Evolutionary conservation across 495 filamentous ascomycete species (phyloP), one percentile per base, ranked within the genome.

Genomic region (Hypoxylon trugodes): DNA sequence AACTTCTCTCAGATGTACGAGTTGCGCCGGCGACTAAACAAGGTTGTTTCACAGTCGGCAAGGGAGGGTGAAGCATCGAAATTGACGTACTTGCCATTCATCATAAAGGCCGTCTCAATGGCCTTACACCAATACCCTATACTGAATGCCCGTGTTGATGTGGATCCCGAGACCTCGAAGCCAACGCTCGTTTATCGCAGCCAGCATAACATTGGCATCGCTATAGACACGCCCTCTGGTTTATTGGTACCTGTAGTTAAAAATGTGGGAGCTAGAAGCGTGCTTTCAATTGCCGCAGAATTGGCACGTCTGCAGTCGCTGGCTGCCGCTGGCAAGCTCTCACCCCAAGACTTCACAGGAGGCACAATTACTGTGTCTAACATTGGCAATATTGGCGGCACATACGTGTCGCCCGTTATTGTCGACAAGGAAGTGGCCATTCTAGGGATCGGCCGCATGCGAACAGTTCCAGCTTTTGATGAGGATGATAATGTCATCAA

Each of bases 341-440:
- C 87, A 0, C 79, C 88, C 3, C 81, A 85, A 6, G 93, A 99
- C 75, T 76, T 98, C 46, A 84, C 76, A 43, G 93, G 93, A 26
- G 93, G 92, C 2, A 97, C 95, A 0, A 92, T 99, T 69, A 97
- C 96, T 0, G 86, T 99, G 21, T 96, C 91, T 57, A 99, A 99
- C 69, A 93, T 99, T 59, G 96, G 96, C n/a, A 96, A 86, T 61
- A 92, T 99, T 35, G 96, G 96, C 13, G 96, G 96, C 2, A 94
- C 90, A 0, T 96, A 96, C 66, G 86, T 98, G 19, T 85, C 87
- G 3, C 96, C 96, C 1, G 88, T 99, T n/a, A 89, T 98, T 56
- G 89, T 96, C 19, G 85, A 88, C 38, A 88, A 81, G 36, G 94
- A 99, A 73, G 90, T 97, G 16, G 92, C 91, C 7, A 98, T 99